Percentiles rank a stretch among this genome's conserved stretches.
Conservation (phyloP, 352 stramenopile species). For the Paralagenidium karlingii region DNA sequence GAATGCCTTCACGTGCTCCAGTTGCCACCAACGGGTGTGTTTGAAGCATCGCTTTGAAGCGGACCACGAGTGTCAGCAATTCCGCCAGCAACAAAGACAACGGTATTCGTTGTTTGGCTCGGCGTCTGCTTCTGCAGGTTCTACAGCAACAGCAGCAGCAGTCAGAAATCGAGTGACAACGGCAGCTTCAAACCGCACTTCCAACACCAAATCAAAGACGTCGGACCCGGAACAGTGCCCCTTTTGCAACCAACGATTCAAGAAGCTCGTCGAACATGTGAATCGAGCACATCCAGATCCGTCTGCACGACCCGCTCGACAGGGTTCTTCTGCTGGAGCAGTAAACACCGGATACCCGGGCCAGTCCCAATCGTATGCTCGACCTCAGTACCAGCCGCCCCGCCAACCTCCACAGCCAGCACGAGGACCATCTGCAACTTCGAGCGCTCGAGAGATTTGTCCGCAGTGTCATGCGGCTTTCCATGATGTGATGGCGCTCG, state of each 20-base stretch:
- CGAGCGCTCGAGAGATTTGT: constrained; percentile 32
- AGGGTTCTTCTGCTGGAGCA: too few relatives aligned
- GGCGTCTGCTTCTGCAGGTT: too few relatives aligned
- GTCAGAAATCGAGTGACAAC: too few relatives aligned
- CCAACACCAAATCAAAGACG: constrained; percentile 10
- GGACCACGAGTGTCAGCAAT: constrained; percentile 45
- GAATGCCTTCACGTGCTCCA: constrained; percentile 57
- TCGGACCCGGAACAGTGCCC: constrained; percentile 41
- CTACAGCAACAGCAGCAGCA: constrained; percentile 3
- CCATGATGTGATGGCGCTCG: constrained; percentile 30
- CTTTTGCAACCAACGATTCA: constrained; percentile 59
- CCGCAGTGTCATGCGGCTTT: constrained; percentile 54
- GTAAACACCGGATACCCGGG: too few relatives aligned
- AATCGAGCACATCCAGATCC: constrained; percentile 61
- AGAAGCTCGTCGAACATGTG: constrained; percentile 56
- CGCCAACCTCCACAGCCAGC: constrained; percentile 2
- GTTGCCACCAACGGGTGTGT: constrained; percentile 58
- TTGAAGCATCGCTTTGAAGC: constrained; percentile 59
- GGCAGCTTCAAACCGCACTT: constrained; percentile 3
- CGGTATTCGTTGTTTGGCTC: constrained; percentile 5
- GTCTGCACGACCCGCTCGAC: too few relatives aligned
- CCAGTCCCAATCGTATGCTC: too few relatives aligned
- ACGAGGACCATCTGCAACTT: background rate
- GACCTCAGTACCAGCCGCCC: background rate
- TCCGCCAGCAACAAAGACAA: constrained; percentile 19